Percentiles rank a stretch among this genome's conserved stretches.
Evolutionary conservation across 805 yeast genomes (phyloP).

Genomic region (Torulaspora maleeae): DNA sequence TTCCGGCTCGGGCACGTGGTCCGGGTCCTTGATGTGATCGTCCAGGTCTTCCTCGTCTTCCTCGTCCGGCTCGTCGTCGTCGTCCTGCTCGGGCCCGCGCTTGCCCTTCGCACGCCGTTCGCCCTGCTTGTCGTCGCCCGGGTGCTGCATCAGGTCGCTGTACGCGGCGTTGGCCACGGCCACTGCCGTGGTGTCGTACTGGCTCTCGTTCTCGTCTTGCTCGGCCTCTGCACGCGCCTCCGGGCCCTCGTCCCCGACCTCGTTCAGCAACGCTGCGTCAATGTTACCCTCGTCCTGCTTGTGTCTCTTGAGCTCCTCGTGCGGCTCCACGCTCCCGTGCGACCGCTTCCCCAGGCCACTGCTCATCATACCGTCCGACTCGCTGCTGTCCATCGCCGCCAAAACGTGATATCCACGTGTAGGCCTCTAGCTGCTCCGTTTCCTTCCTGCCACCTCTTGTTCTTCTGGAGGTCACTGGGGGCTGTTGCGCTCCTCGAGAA

Average conservation of each 20-base stretch:
- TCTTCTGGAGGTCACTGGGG: not conserved
- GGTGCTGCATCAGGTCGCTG: conserved; percentile 25
- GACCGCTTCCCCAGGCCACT: conserved; percentile 9
- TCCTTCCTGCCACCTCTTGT: conserved; percentile 6
- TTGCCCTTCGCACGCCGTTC: conserved; percentile 4
- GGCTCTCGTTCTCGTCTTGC: conserved; percentile 4
- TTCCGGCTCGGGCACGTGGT: conserved; percentile 14
- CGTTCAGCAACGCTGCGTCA: conserved; percentile 31
- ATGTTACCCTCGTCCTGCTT: conserved; percentile 28
- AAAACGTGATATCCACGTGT: conserved; percentile 36
- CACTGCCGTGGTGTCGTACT: conserved; percentile 21
- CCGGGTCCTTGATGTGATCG: conserved; percentile 20
- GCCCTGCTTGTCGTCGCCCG: conserved; percentile 16
- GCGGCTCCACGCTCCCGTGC: conserved; percentile 6
- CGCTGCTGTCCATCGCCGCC: not conserved
- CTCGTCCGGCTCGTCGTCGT: conserved; percentile 14
- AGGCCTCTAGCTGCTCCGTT: conserved; percentile 4
- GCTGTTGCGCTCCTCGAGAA: not conserved
- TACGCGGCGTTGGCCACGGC: conserved; percentile 31
- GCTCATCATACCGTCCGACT: not conserved
- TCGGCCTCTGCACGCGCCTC: not conserved
- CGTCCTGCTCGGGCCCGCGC: conserved; percentile 8
- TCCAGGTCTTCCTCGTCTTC: conserved; percentile 19
- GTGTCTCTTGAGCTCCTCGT: conserved; percentile 16
- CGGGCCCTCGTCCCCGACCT: conserved; percentile 8